phyloP scores from a whole-genome alignment of 257 asterid species.

The Avicennia marina region DNA sequence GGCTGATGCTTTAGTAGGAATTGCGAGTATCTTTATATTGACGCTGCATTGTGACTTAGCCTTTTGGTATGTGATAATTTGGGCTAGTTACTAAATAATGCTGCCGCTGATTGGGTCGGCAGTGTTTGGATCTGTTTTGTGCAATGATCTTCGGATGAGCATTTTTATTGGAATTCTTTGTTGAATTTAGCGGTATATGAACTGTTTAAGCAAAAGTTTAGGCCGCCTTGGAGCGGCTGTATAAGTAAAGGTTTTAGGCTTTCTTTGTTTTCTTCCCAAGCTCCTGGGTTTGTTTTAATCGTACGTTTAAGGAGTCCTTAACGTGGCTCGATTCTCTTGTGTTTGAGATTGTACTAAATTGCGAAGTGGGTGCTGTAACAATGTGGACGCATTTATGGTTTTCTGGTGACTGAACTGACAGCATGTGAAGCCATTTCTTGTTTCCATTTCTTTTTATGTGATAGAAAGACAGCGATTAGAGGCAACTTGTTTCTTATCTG shows the following conservation, averaged over 20 bases:
- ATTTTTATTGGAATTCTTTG: neutral
- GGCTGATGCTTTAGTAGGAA: too few relatives aligned
- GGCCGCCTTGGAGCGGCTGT: neutral
- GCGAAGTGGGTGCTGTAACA: constrained; percentile 3
- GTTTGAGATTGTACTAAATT: neutral
- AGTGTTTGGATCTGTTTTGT: constrained; percentile 25
- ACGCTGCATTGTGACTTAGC: constrained; percentile 16
- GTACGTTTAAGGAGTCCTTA: constrained; percentile 1
- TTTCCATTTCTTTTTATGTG: neutral
- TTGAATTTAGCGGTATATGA: neutral
- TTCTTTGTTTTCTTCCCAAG: neutral
- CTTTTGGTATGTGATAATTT: constrained; percentile 3
- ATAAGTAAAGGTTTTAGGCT: neutral
- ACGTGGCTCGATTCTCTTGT: neutral
- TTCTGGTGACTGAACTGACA: constrained; percentile 16
- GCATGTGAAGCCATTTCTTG: constrained; percentile 22
- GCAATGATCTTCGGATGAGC: neutral
- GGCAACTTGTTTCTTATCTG: too few relatives aligned
- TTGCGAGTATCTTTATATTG: neutral
- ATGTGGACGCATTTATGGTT: constrained; percentile 21
- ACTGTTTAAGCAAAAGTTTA: neutral
- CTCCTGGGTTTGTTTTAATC: neutral
- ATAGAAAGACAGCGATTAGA: too few relatives aligned
- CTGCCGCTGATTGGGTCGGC: neutral
- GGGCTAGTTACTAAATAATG: constrained; percentile 1